Evolutionary conservation across 2,329 filamentous ascomycete species (phyloP), one percentile per base, ranked within the genome.

Genomic region (Talaromyces sp.): DNA sequence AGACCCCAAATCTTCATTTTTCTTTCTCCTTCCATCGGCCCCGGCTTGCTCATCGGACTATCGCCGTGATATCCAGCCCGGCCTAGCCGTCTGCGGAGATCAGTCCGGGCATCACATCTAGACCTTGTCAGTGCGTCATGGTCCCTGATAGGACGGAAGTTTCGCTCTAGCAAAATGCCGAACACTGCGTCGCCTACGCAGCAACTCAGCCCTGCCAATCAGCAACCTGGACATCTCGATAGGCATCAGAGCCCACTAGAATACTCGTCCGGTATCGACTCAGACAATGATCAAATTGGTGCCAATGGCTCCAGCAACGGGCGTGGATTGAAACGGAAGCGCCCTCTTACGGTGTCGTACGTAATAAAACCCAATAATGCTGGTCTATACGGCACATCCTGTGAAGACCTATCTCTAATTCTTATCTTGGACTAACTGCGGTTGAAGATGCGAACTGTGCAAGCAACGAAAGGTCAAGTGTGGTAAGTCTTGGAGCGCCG

Each of bases 381-480:
- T 47, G 29, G 13, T 3, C 35, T 39, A 3, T 11, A 4, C 36
- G n/a, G 24, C 27, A 5, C 24, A 27, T 22, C 32, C 19, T 29
- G 17, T 20, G 20, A 35, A 35, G 42, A 20, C 27, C 37, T 11
- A 7, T 20, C n/a, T n/a, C n/a, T n/a, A n/a, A n/a, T n/a, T n/a
- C n/a, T n/a, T n/a, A 4, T 30, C 30, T n/a, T 40, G 44, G 24
- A 27, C 65, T 71, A 59, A 72, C 58, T 32, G 19, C 42, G 39
- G 19, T 42, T 48, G 6, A 51, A 77, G 74, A 42, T 77, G 75
- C 52, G 75, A 77, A 48, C 58, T 75, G 27, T 77, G 75, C 56
- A 76, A 77, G 55, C 72, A 73, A 55, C 67, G 75, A 58, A 77
- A 77, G 51, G 74, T 77, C 55, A 75, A 75, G 61, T 77, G 74